These are phyloP conservation scores for Aspergillus sclerotialis DNA, from an alignment of 2,329 filamentous ascomycete species.

Conservation along the genomic window DNA sequence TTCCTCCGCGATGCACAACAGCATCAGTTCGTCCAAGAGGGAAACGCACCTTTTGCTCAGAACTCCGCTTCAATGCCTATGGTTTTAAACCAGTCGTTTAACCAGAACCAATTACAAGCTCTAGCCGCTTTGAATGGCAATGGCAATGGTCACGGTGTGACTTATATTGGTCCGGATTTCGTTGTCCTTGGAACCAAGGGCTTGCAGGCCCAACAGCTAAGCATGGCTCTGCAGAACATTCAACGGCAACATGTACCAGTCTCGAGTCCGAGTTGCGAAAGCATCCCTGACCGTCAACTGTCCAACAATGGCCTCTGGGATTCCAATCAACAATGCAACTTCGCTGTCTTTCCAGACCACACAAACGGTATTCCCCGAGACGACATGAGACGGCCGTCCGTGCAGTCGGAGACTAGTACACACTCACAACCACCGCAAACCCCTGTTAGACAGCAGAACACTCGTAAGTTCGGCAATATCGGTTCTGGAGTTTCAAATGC, in stretches of 20 bases:
- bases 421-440: conserved; percentile 50
- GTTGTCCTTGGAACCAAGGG: conserved; percentile 10
- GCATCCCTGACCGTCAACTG: conserved; percentile 14
- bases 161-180: conserved; percentile 15
- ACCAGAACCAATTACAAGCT: conserved; percentile 23
- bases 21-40: conserved; percentile 76
- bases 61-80: conserved; percentile 21
- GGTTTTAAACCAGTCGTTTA: conserved; percentile 21
- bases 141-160: conserved; percentile 23
- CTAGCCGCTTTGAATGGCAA: conserved; percentile 28
- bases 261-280: conserved; percentile 11
- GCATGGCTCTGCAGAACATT: conserved; percentile 21
- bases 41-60: conserved; percentile 41
- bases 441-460: conserved; percentile 54
- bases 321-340: conserved; percentile 16
- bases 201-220: conserved; percentile 9
- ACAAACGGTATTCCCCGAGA: conserved; percentile 14
- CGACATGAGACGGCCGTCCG: conserved; percentile 30
- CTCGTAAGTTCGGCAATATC: conserved; percentile 42
- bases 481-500: background rate
- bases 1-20: conserved; percentile 84
- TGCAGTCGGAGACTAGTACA: conserved; percentile 30
- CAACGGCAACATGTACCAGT: conserved; percentile 21
- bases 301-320: conserved; percentile 20
- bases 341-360: conserved; percentile 16